Conservation (phyloP, 805 yeast species). For the Vanderwaltozyma tropicalis region DNA sequence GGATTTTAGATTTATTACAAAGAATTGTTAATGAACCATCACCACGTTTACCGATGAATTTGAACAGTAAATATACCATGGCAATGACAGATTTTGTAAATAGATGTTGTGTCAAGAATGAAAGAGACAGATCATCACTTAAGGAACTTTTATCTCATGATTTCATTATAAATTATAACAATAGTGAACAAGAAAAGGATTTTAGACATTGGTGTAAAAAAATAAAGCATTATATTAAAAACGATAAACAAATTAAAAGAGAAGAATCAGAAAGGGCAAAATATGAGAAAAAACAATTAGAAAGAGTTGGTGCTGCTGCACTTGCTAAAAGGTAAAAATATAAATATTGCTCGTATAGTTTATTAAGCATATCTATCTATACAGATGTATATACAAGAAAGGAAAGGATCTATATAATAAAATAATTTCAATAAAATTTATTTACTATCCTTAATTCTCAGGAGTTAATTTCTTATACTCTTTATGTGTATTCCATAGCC, state of each 20-base stretch:
- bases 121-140: slow-evolving; percentile 58
- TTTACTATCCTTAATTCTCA: neutral
- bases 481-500: slow-evolving; percentile 38
- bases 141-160: slow-evolving; percentile 46
- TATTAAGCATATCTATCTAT: too few relatives aligned
- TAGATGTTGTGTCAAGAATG: slow-evolving; percentile 64
- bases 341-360: neutral
- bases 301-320: slow-evolving; percentile 1
- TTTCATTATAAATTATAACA: slow-evolving; percentile 27
- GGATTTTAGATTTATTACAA: slow-evolving; percentile 82
- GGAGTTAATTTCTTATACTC: slow-evolving; percentile 10
- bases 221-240: slow-evolving; percentile 23
- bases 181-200: slow-evolving; percentile 26
- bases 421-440: neutral
- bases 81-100: slow-evolving; percentile 60
- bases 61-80: slow-evolving; percentile 26
- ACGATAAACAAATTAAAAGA: slow-evolving; percentile 24
- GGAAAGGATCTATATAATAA: neutral
- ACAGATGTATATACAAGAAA: neutral
- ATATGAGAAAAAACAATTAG: slow-evolving; percentile 2
- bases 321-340: neutral
- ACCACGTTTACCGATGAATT: slow-evolving; percentile 49
- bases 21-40: slow-evolving; percentile 90
- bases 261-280: slow-evolving; percentile 22
- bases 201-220: slow-evolving; percentile 36